Conservation (phyloP, 1,284 basidiomycete species). For the Heterobasidion annosum region DNA sequence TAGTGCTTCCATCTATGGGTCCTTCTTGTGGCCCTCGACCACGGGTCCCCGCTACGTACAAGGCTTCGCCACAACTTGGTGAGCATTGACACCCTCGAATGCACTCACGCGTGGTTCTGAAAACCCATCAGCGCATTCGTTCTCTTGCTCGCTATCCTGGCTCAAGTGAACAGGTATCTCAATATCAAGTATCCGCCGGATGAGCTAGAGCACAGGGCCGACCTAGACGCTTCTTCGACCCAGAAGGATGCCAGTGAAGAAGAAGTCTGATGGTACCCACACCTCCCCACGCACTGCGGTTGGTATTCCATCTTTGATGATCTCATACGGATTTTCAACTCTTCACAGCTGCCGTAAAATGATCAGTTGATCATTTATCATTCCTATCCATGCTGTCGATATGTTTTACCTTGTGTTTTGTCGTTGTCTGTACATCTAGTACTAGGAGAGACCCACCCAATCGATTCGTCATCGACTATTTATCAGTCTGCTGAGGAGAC, state of each 20-base stretch:
- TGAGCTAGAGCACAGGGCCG: not conserved
- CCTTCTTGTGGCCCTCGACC: constrained; percentile 31
- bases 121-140: constrained; percentile 12
- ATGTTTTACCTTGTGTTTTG: too few relatives aligned
- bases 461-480: too few relatives aligned
- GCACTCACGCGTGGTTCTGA: not conserved
- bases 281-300: too few relatives aligned
- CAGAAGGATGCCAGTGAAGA: not conserved
- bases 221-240: not conserved
- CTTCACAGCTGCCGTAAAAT: too few relatives aligned
- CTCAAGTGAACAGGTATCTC: constrained; percentile 11
- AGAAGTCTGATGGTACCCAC: not conserved
- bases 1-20: constrained; percentile 29
- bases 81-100: not conserved
- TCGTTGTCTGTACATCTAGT: too few relatives aligned
- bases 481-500: too few relatives aligned
- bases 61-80: constrained; percentile 26
- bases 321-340: too few relatives aligned
- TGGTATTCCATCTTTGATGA: too few relatives aligned
- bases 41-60: constrained; percentile 29
- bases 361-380: too few relatives aligned
- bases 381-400: too few relatives aligned
- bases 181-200: not conserved
- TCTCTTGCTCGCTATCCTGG: constrained; percentile 13
- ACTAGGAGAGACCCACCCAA: too few relatives aligned